Evolutionary conservation across 2,329 filamentous ascomycete genomes (phyloP).

Genomic region (Nemania bipapillata): DNA sequence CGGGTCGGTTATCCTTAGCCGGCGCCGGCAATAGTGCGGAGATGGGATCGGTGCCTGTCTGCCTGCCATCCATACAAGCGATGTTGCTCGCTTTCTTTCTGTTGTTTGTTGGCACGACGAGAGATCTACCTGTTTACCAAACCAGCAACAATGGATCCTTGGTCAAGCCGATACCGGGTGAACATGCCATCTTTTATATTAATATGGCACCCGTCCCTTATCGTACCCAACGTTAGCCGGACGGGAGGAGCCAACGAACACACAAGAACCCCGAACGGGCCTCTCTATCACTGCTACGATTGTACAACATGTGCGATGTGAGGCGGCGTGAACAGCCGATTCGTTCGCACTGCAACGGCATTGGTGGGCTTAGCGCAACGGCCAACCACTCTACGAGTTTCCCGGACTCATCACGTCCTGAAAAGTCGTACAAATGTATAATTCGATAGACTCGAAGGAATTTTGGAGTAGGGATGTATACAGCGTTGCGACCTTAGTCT

Average conservation of each 20-base stretch:
- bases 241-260: background rate
- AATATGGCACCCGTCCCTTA: background rate
- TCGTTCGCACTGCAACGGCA: background rate
- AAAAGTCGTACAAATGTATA: no score
- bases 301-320: background rate
- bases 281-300: background rate
- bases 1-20: constrained; percentile 17
- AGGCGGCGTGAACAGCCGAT: background rate
- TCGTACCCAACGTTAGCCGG: background rate
- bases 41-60: constrained; percentile 8
- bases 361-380: background rate
- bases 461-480: background rate
- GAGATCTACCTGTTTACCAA: background rate
- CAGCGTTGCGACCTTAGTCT: background rate
- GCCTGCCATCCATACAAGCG: no score
- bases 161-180: constrained; percentile 22
- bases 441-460: background rate
- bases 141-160: background rate
- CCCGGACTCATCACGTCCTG: no score
- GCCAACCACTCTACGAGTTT: background rate
- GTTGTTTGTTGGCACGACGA: background rate
- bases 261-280: background rate
- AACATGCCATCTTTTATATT: constrained; percentile 4
- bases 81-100: background rate
- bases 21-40: constrained; percentile 33